A percentile compares a stretch with the other conserved stretches of the same genome.
phyloP scores from a whole-genome alignment of 352 stramenopile genomes.

The Pythium utonaiense region DNA sequence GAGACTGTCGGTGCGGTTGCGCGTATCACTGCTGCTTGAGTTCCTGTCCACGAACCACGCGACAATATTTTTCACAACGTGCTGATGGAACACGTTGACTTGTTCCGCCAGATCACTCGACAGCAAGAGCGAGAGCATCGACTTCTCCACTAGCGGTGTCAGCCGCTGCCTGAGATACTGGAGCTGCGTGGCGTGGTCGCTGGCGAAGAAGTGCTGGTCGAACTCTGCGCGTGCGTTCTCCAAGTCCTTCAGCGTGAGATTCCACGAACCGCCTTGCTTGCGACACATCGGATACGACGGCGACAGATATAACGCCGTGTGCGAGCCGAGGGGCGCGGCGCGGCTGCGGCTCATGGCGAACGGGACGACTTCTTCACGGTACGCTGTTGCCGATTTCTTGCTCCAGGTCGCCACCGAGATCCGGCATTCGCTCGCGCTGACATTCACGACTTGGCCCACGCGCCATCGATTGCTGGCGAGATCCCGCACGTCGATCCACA shows the following conservation, averaged over 20 bases:
- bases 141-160: slow-evolving; percentile 72
- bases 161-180: slow-evolving; percentile 52
- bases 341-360: slow-evolving; percentile 54
- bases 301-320: slow-evolving; percentile 77
- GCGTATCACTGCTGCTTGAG: not conserved
- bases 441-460: slow-evolving; percentile 68
- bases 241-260: slow-evolving; percentile 59
- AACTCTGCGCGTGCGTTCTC: slow-evolving; percentile 63
- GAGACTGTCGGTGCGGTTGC: not conserved
- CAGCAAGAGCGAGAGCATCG: slow-evolving; percentile 59
- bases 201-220: slow-evolving; percentile 62
- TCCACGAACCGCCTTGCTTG: slow-evolving; percentile 72
- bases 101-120: slow-evolving; percentile 71
- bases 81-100: slow-evolving; percentile 77
- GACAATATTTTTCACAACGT: slow-evolving; percentile 74
- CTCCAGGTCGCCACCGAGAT: slow-evolving; percentile 66
- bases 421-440: slow-evolving; percentile 61
- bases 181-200: slow-evolving; percentile 3
- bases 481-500: slow-evolving; percentile 84
- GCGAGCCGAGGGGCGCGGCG: slow-evolving; percentile 61
- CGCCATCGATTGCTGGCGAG: slow-evolving; percentile 72
- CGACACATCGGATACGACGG: slow-evolving; percentile 74
- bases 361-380: slow-evolving; percentile 69
- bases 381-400: slow-evolving; percentile 27
- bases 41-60: slow-evolving; percentile 44